A percentile compares a stretch with the other conserved stretches of the same genome.
Evolutionary conservation across 164 flowering plant species (phyloP).

Genomic region (Santalum album): DNA sequence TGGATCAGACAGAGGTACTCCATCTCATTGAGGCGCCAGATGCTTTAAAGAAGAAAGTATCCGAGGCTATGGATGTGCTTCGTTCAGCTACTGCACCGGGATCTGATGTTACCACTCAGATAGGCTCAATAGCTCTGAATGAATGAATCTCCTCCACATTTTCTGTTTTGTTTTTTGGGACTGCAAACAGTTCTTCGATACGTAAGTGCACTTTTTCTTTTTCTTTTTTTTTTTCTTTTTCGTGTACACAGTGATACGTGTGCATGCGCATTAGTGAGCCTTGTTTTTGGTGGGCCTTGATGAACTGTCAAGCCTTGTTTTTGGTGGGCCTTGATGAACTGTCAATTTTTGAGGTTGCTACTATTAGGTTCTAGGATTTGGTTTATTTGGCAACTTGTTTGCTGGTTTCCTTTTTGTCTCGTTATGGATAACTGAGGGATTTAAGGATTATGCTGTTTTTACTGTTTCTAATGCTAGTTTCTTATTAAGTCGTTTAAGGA

Average conservation of each 20-base stretch:
- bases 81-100: constrained; percentile 21
- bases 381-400: too few species aligned
- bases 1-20: constrained; percentile 75
- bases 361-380: background rate
- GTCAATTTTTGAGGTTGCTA: background rate
- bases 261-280: constrained; percentile 1
- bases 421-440: too few species aligned
- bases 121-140: constrained; percentile 30
- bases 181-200: too few species aligned
- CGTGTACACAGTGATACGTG: too few species aligned
- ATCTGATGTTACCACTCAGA: constrained; percentile 36
- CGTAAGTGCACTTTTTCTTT: too few species aligned
- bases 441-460: too few species aligned
- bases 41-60: constrained; percentile 58
- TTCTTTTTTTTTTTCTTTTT: too few species aligned
- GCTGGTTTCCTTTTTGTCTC: too few species aligned
- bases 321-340: constrained; percentile 10
- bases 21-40: constrained; percentile 73
- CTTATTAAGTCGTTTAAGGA: too few species aligned
- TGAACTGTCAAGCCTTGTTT: constrained; percentile 11
- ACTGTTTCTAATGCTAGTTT: too few species aligned
- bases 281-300: constrained; percentile 10
- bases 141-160: constrained; percentile 15
- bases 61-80: constrained; percentile 61
- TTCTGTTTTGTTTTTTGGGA: too few species aligned